These are phyloP conservation scores for Trypanosoma theileri DNA, from an alignment of 208 protist species.

Conservation along the genomic window DNA sequence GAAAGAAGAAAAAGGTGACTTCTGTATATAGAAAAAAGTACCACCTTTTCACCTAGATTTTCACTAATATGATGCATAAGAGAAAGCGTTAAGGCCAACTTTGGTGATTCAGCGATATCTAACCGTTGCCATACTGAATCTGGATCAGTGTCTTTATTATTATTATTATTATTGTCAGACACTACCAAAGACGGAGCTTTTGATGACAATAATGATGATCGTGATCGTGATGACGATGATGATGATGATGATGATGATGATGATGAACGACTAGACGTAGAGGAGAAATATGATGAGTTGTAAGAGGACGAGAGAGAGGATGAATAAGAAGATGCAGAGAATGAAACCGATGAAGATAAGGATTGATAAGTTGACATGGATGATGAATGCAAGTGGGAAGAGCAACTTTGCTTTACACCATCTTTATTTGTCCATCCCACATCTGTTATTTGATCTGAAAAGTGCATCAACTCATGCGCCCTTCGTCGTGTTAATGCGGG, in stretches of 20 bases:
- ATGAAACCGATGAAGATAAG: not conserved
- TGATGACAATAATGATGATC: not conserved
- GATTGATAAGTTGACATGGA: not conserved
- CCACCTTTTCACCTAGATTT: conserved; percentile 60
- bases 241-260: not conserved
- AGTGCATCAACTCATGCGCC: conserved; percentile 3
- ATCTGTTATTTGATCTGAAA: not conserved
- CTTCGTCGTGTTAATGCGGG: conserved; percentile 17
- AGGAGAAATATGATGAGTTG: conserved; percentile 1
- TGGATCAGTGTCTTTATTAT: not conserved
- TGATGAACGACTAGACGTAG: not conserved
- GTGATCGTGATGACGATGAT: not conserved
- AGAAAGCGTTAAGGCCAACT: conserved; percentile 57
- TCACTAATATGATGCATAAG: conserved; percentile 54
- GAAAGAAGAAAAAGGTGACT: conserved; percentile 57
- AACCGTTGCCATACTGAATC: conserved; percentile 20
- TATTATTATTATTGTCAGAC: not conserved
- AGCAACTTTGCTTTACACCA: not conserved
- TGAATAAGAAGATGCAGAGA: not conserved
- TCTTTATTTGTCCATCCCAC: not conserved
- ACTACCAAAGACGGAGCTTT: not conserved
- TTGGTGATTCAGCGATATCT: conserved; percentile 54
- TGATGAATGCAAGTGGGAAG: not conserved
- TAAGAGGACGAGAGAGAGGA: not conserved
- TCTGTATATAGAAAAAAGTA: conserved; percentile 80